These are phyloP conservation scores for Creolimax fragrantissima DNA, from an alignment of 78 protist genomes.

Conservation along the genomic window DNA sequence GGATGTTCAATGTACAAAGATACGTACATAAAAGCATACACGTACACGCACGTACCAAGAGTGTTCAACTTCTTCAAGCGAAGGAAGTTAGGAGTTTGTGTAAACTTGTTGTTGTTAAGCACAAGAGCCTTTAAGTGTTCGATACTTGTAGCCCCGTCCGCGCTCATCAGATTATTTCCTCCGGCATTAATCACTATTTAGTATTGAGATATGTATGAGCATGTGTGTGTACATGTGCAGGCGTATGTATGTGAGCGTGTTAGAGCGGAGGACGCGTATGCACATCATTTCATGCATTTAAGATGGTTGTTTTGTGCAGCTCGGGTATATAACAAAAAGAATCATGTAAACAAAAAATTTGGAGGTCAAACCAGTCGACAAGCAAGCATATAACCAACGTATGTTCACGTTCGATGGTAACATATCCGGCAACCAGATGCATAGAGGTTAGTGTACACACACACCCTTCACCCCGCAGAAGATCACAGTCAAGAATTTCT, in stretches of 20 bases:
- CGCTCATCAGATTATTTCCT: neutral
- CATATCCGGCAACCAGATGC: no score
- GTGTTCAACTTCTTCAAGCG: neutral
- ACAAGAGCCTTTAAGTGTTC: neutral
- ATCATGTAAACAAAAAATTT: neutral
- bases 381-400: neutral
- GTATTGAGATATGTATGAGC: neutral
- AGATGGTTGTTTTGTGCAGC: neutral
- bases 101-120: neutral
- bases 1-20: no score
- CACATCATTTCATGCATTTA: neutral
- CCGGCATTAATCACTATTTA: neutral
- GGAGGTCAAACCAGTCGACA: neutral
- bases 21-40: neutral
- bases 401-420: neutral
- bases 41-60: neutral
- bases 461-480: no score
- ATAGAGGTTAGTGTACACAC: no score
- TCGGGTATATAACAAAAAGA: neutral
- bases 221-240: neutral
- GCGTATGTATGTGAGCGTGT: neutral
- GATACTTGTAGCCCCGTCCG: neutral
- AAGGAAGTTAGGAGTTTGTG: neutral
- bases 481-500: no score
- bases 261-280: no score